Evolutionary conservation across 495 filamentous ascomycete species (phyloP).

Genomic region (Melanomma pulvis-pyrius): DNA sequence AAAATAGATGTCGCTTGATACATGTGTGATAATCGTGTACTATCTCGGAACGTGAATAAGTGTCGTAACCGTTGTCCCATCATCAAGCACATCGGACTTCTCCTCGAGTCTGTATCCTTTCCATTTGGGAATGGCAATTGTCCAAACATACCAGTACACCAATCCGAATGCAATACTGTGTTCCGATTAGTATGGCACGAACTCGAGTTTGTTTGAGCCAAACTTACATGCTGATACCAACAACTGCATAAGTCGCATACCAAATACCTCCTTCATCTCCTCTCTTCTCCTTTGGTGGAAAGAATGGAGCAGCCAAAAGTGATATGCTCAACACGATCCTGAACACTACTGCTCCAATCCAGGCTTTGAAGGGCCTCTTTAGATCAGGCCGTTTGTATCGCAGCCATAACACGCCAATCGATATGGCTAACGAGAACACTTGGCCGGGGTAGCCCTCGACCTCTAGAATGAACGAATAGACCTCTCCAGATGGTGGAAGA

Average conservation of each 20-base stretch:
- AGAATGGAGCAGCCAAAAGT: conserved; percentile 59
- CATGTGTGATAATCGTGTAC: neutral
- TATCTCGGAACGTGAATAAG: conserved; percentile 50
- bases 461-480: conserved; percentile 74
- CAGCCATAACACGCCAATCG: conserved; percentile 63
- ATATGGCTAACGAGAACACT: conserved; percentile 61
- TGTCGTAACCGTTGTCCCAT: conserved; percentile 63
- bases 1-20: neutral
- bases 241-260: conserved; percentile 73
- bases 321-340: conserved; percentile 51
- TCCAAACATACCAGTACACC: conserved; percentile 75
- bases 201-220: neutral
- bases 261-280: conserved; percentile 62
- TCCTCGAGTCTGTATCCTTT: conserved; percentile 63
- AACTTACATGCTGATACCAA: conserved; percentile 68
- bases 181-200: conserved; percentile 14
- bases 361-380: conserved; percentile 70
- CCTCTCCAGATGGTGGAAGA: conserved; percentile 64
- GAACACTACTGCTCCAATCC: conserved; percentile 57
- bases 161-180: conserved; percentile 62
- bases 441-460: conserved; percentile 72
- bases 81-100: conserved; percentile 58
- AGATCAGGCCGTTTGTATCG: conserved; percentile 63
- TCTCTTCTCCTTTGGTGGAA: conserved; percentile 51
- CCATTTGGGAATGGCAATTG: conserved; percentile 61